Conservation (phyloP, 1,139 yeast genomes). For the Ashbya aceris region DNA sequence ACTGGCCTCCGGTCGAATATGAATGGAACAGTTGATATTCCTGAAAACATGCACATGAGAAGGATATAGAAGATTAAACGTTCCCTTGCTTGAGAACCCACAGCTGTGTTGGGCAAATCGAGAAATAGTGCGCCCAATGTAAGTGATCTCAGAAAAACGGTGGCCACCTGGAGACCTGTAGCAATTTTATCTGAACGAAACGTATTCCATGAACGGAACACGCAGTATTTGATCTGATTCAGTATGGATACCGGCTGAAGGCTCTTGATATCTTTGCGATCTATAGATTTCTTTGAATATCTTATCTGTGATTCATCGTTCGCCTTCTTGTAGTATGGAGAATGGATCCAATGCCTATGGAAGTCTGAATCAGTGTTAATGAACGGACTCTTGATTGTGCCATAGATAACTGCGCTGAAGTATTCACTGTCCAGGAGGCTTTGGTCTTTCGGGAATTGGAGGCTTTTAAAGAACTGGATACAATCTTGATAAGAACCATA, state of each 20-base stretch:
- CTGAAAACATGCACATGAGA: constrained; percentile 41
- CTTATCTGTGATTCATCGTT: not conserved
- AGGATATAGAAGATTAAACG: constrained; percentile 43
- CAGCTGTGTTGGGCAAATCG: constrained; percentile 34
- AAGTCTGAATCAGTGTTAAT: constrained; percentile 61
- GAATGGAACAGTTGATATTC: constrained; percentile 41
- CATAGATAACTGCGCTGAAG: constrained; percentile 45
- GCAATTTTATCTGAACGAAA: constrained; percentile 39
- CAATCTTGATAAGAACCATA: constrained; percentile 38
- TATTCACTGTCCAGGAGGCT: constrained; percentile 48
- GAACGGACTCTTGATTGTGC: constrained; percentile 35
- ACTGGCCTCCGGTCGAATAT: constrained; percentile 40
- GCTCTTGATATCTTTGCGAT: not conserved
- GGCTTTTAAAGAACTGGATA: constrained; percentile 34
- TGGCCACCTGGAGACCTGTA: constrained; percentile 35
- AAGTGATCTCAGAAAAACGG: constrained; percentile 39
- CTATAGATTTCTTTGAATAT: too few species aligned
- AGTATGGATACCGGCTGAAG: constrained; percentile 30
- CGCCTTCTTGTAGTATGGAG: constrained; percentile 35
- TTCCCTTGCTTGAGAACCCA: constrained; percentile 45
- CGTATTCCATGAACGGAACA: constrained; percentile 38
- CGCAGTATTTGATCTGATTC: constrained; percentile 36
- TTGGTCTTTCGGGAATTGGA: constrained; percentile 42
- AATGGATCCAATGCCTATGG: constrained; percentile 51
- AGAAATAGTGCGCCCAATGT: constrained; percentile 44